A percentile compares a stretch with the other conserved stretches of the same genome.
Conservation (phyloP, 305 asterid genomes). For the Solanum hybrid region DNA sequence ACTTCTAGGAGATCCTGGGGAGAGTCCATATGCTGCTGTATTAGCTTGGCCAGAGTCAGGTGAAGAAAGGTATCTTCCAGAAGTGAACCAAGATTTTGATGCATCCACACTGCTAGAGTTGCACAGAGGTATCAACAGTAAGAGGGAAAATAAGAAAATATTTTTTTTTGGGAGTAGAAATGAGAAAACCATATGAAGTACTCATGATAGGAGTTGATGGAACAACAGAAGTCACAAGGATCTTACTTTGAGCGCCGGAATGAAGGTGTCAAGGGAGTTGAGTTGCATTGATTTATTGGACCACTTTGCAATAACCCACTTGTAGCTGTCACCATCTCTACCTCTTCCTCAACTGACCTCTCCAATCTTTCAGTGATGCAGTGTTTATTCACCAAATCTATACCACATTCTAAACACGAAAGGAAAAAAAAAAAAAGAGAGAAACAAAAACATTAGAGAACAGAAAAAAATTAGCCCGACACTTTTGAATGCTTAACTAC, state of each 20-base stretch:
- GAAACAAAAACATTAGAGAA: not conserved
- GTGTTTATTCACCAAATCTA: constrained; percentile 26
- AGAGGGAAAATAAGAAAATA: not conserved
- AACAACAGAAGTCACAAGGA: not conserved
- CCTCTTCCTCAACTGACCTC: constrained; percentile 18
- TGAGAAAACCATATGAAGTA: not conserved
- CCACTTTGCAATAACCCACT: constrained; percentile 21
- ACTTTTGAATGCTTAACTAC: not conserved
- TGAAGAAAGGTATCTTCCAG: constrained; percentile 35
- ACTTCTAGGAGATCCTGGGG: constrained; percentile 23
- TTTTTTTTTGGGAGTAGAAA: not conserved
- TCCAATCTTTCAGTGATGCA: constrained; percentile 21
- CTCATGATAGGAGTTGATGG: not conserved
- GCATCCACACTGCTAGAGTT: constrained; percentile 35
- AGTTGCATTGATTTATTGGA: constrained; percentile 25
- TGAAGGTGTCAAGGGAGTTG: constrained; percentile 59
- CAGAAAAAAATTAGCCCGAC: not conserved
- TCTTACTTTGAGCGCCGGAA: constrained; percentile 44
- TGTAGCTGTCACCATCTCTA: constrained; percentile 19
- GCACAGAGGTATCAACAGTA: not conserved
- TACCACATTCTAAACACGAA: constrained; percentile 32
- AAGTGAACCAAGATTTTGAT: constrained; percentile 35
- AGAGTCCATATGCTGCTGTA: constrained; percentile 16
- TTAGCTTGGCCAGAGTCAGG: constrained; percentile 35
- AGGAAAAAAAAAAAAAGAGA: not conserved